phyloP scores from a whole-genome alignment of 371 early-diverging fungal species.

The Saksenaea vasiformis region DNA sequence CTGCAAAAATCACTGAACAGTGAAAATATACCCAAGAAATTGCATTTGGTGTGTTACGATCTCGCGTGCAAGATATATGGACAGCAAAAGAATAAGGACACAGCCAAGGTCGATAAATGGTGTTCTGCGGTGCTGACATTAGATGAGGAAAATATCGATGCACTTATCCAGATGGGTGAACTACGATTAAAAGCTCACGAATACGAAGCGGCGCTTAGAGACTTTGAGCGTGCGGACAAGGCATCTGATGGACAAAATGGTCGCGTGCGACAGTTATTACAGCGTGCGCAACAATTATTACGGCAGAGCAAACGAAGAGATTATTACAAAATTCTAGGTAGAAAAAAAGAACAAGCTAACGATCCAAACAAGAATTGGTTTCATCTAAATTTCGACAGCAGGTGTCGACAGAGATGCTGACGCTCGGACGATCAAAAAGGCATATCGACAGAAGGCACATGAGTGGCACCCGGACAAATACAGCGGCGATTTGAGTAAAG shows the following conservation, averaged over 20 bases:
- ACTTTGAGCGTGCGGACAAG: constrained; percentile 74
- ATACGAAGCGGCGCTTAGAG: constrained; percentile 73
- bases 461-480: constrained; percentile 93
- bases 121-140: constrained; percentile 57
- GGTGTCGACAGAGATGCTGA: constrained; percentile 77
- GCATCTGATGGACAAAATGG: constrained; percentile 59
- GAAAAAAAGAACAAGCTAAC: no score
- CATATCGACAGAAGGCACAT: constrained; percentile 88
- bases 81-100: constrained; percentile 53
- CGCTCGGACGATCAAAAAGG: constrained; percentile 86
- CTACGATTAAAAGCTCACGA: constrained; percentile 66
- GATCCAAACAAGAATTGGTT: no score
- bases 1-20: constrained; percentile 35
- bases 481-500: constrained; percentile 74
- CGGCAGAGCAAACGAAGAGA: constrained; percentile 78
- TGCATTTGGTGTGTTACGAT: constrained; percentile 56
- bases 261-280: constrained; percentile 57
- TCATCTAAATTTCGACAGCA: background rate
- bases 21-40: constrained; percentile 53
- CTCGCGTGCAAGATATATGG: constrained; percentile 64
- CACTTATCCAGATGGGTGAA: constrained; percentile 72
- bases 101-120: constrained; percentile 54
- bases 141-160: constrained; percentile 70
- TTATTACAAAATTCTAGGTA: constrained; percentile 92
- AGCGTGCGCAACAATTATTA: constrained; percentile 69